A percentile compares a stretch with the other conserved stretches of the same genome.
Conservation (phyloP, 2,329 filamentous ascomycete genomes). For the Fusarium sp. region DNA sequence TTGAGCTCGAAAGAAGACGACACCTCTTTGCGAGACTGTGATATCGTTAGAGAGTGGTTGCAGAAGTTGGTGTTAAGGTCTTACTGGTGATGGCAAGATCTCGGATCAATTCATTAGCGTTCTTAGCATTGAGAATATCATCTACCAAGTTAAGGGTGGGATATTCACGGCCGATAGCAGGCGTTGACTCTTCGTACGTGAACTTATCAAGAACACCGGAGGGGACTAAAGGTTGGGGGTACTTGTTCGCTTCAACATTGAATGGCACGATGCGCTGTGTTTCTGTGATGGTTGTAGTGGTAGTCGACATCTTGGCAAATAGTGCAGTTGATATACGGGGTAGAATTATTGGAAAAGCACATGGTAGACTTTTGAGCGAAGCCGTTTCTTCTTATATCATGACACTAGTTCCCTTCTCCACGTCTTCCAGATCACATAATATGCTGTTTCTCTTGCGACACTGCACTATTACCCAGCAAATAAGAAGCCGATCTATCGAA, state of each 20-base stretch:
- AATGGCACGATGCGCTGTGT: conserved; percentile 18
- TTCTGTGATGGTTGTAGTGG: conserved; percentile 6
- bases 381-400: not conserved
- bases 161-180: conserved; percentile 69
- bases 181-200: conserved; percentile 54
- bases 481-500: not conserved
- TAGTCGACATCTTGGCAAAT: conserved; percentile 7
- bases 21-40: conserved; percentile 72
- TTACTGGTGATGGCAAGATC: conserved; percentile 73
- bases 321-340: not conserved
- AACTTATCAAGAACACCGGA: conserved; percentile 33
- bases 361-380: too few relatives aligned
- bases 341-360: not conserved
- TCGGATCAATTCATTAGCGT: conserved; percentile 68
- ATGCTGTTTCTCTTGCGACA: conserved; percentile 14
- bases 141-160: conserved; percentile 64
- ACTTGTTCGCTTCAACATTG: conserved; percentile 6
- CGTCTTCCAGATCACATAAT: conserved; percentile 21
- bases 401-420: not conserved
- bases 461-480: not conserved
- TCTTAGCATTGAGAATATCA: conserved; percentile 57
- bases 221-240: conserved; percentile 5
- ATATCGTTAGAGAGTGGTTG: not conserved
- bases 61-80: not conserved
- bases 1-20: conserved; percentile 75